Percentiles rank a stretch among this genome's conserved stretches.
Conservation (phyloP, 1,139 yeast genomes). For the Geotrichum carabidarum region DNA sequence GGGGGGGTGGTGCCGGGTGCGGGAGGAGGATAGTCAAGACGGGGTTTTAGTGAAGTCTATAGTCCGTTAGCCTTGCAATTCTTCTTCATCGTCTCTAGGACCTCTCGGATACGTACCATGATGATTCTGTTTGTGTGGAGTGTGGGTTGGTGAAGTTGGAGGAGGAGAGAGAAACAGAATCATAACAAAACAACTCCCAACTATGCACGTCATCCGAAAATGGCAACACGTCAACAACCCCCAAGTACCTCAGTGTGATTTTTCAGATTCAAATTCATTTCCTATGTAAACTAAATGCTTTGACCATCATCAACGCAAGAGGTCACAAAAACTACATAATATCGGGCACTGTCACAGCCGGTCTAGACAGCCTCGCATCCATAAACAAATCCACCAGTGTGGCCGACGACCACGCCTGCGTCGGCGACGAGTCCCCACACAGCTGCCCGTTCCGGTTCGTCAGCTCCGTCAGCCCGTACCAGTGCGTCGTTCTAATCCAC, state of each 20-base stretch:
- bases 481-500: constrained; percentile 69
- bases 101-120: background rate
- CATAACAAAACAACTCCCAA: too few species aligned
- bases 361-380: constrained; percentile 41
- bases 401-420: constrained; percentile 95
- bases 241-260: too few species aligned
- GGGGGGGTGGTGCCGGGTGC: background rate
- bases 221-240: background rate
- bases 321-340: background rate
- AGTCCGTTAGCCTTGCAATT: background rate
- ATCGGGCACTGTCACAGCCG: background rate
- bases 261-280: background rate
- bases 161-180: too few species aligned
- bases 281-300: background rate
- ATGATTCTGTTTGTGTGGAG: background rate
- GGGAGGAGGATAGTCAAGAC: constrained; percentile 10
- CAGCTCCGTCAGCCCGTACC: constrained; percentile 93
- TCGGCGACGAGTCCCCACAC: constrained; percentile 87
- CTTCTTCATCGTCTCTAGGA: too few species aligned
- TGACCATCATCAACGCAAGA: too few species aligned
- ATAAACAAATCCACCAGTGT: constrained; percentile 75
- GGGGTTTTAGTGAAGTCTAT: background rate
- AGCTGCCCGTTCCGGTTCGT: constrained; percentile 81
- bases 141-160: too few species aligned
- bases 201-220: background rate